Percentiles rank a stretch among this genome's conserved stretches.
These are phyloP conservation scores for Verticillium isaacii DNA, from an alignment of 2,329 filamentous ascomycete genomes.

Conservation along the genomic window DNA sequence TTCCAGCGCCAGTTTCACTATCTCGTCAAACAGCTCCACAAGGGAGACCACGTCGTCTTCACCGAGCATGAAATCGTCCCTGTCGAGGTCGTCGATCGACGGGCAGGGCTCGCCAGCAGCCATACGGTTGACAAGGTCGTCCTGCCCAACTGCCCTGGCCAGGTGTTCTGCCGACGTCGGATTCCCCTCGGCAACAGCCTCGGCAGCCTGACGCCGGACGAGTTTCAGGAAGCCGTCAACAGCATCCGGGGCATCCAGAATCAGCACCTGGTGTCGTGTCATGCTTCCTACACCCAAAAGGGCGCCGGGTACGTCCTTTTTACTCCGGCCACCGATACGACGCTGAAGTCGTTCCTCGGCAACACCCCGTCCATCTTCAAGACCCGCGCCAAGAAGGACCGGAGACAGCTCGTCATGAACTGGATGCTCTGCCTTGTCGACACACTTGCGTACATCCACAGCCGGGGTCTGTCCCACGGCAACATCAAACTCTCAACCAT, in stretches of 20 bases:
- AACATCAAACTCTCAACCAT: conserved; percentile 69
- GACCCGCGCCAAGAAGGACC: conserved; percentile 53
- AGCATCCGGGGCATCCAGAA: conserved; percentile 56
- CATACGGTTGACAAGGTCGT: conserved; percentile 51
- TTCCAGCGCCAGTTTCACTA: conserved; percentile 68
- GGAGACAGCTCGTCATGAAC: conserved; percentile 58
- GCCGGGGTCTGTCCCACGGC: conserved; percentile 57
- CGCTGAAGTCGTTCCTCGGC: conserved; percentile 61
- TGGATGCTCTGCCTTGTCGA: conserved; percentile 73
- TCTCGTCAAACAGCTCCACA: conserved; percentile 57
- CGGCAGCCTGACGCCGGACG: conserved; percentile 41
- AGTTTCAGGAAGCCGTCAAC: conserved; percentile 58
- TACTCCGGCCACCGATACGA: conserved; percentile 62
- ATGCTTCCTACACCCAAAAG: conserved; percentile 64
- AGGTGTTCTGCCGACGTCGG: conserved; percentile 52
- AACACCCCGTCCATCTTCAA: conserved; percentile 59
- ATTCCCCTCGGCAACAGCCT: conserved; percentile 44
- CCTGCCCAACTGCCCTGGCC: conserved; percentile 56
- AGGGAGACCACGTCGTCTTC: conserved; percentile 59
- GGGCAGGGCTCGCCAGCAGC: conserved; percentile 35
- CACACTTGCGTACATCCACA: conserved; percentile 63
- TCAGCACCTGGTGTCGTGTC: conserved; percentile 66
- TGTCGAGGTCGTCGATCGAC: conserved; percentile 59
- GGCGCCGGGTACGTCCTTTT: conserved; percentile 62
- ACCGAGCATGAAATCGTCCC: conserved; percentile 65